Base-by-base conservation (phyloP, 2,329 filamentous ascomycete genomes). In the Didymella segeticola region DNA sequence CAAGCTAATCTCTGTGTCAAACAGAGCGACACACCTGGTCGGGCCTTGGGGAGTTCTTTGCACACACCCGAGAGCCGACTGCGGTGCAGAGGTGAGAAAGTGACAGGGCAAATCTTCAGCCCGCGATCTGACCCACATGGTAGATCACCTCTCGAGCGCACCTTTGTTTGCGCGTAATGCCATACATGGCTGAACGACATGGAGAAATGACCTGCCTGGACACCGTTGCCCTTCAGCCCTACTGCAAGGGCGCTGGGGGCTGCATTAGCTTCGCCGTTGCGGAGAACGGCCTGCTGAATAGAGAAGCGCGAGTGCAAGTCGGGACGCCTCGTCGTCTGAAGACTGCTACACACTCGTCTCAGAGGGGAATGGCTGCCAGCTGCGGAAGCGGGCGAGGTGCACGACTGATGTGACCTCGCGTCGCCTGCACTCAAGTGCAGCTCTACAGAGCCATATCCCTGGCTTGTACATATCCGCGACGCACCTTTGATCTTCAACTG, bases 231-330 rank as follows among this genome's bases (percentile, higher is more conserved):
- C 34, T 52, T 69, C 68, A 73, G 69, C 67, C 68, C 60, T 72
- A 66, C 69, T 70, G 69, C 67, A 73, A 72, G 69, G 70, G 64
- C 63, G 59, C 56, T 58, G 54, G 46, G 34, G 60, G 60, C 56
- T 66, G 62, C 61, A 63, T 60, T 57, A 47, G 59, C 53, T 46
- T 55, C 56, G 59, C 43, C 54, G 51, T 57, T 53, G 60, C 43
- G 47, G 57, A 49, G 56, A 63, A 48, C 37, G 36, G 46, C 45
- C 56, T 60, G 57, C 63, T 62, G 58, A 50, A 60, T 58, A 54
- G 54, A 63, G 60, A 63, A 58, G 63, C 57, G 56, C 58, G 51
- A 66, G 52, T 64, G 61, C 62, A 60, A 53, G 52, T 47, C 41
- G 54, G 58, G 59, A 66, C 66, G 70, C 61, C 61, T 58, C 54